Base-by-base conservation (phyloP, 176 grass and related monocot species). In the Avena atlantica region DNA sequence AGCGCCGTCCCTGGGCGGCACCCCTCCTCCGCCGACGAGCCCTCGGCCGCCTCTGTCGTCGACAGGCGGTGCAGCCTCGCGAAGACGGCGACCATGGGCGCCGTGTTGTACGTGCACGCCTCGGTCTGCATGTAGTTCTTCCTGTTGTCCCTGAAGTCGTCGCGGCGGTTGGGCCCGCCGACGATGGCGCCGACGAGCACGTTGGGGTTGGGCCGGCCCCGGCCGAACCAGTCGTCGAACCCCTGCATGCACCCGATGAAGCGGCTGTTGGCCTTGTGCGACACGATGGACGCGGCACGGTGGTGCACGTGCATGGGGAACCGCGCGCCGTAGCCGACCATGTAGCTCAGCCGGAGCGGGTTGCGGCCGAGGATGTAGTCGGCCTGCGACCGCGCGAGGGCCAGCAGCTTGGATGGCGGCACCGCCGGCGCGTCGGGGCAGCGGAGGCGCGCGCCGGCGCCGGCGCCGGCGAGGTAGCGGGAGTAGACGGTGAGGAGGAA, bases 191-290 rank as follows among this genome's bases (percentile, higher is more conserved):
- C 95, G 12, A 81, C 84, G 64, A 97, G 88, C 47, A 92, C 90
- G 86, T 97, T 97, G 27, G 95, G 95, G 86, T 97, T 97, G 11
- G 82, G n/a, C 2, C 86, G 57, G 0, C 80, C 44, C 0, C 84
- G 78, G 4, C 78, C 78, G 25, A 91, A 97, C 95, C 95, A 97
- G 87, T 94, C 56, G 85, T 97, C 95, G 52, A 94, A 97, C 16
- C 95, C 95, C 87, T 97, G 95, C 67, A 93, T 91, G 92, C 95
- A 97, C 1, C 95, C 95, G 49, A 97, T 92, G 78, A 97, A 97
- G 4, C 90, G 86, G 79, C 82, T 89, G 92, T 92, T 88, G 73
- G 86, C 88, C 89, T 97, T 97, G 79, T 97, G 80, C 2, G 95
- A 89, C 13, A 97, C 95, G 67, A 94, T 91, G n/a, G 95, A 97